phyloP scores from a whole-genome alignment of 2,329 filamentous ascomycete species.

The Taxawa tesnikishii region DNA sequence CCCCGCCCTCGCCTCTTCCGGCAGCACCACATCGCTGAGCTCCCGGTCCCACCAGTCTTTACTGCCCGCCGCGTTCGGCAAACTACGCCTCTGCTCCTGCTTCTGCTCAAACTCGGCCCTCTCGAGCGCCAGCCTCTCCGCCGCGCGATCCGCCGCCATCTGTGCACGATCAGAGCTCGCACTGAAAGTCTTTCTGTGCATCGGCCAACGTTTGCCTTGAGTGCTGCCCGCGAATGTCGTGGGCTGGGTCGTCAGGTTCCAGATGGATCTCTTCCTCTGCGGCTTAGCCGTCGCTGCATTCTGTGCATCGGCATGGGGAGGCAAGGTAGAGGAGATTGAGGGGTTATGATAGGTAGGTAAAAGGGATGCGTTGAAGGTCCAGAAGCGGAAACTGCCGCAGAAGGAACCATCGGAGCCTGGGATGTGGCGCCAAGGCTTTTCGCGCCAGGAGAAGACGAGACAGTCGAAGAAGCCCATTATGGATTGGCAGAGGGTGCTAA shows the following conservation, averaged over 20 bases:
- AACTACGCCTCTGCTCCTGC: too few relatives aligned
- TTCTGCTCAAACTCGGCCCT: slow-evolving; percentile 15
- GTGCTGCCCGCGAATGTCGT: background rate
- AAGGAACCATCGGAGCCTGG: slow-evolving; percentile 30
- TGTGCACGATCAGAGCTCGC: slow-evolving; percentile 18
- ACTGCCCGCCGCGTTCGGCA: slow-evolving; percentile 4
- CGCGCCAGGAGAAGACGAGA: slow-evolving; percentile 53
- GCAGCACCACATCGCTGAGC: slow-evolving; percentile 9
- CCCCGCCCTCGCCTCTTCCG: too few relatives aligned
- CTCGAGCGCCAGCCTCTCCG: slow-evolving; percentile 26
- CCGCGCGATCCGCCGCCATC: slow-evolving; percentile 22
- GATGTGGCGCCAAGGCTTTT: slow-evolving; percentile 58
- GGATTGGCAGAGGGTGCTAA: slow-evolving; percentile 46
- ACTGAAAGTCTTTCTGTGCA: slow-evolving; percentile 16
- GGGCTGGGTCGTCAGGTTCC: background rate
- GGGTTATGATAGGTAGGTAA: slow-evolving; percentile 1
- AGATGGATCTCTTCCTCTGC: background rate
- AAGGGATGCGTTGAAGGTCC: slow-evolving; percentile 11
- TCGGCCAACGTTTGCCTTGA: slow-evolving; percentile 4
- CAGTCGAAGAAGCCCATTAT: slow-evolving; percentile 58
- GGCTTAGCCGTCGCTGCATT: background rate
- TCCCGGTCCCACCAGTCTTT: slow-evolving; percentile 18
- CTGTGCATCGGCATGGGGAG: slow-evolving; percentile 1
- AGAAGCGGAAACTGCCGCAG: slow-evolving; percentile 24
- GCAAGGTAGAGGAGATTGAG: background rate